Evolutionary conservation across 1,284 basidiomycete species (phyloP), one percentile per base, ranked within the genome.

Genomic region (Anthracocystis setariae): DNA sequence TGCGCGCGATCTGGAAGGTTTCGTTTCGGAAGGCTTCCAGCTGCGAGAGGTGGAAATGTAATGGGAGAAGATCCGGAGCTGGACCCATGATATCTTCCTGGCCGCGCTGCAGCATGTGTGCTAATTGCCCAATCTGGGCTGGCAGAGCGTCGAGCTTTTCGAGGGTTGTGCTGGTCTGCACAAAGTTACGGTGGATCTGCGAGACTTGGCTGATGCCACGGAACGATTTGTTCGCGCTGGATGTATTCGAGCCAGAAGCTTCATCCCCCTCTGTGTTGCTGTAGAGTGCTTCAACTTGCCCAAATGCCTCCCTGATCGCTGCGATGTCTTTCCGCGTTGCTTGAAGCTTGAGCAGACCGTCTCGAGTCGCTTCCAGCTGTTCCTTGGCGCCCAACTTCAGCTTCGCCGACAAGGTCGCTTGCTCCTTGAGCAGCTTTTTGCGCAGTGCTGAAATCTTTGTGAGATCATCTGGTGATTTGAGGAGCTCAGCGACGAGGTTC

Each of bases 351-450:
- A 90, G 86, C 57, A 98, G 87, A 0, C 93, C 95, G 62, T 94
- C 91, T 45, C 93, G 86, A 9, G 94, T 97, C 0, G 92, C 89
- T 79, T 94, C 91, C 8, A 98, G 87, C 83, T 98, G 95, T 67
- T 95, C 92, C 82, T 92, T 94, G 60, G 96, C 93, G 15, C 94
- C 94, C 64, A 88, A 90, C 79, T 94, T 92, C 45, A 98, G 88
- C 78, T 95, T 89, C 5, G 92, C 90, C 79, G 96, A 93, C 68
- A 98, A 92, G n/a, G 92, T 91, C 0, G 92, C 89, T 84, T 96
- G 95, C 85, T 98, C 95, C 84, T 95, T 96, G 84, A 94, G 90
- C 25, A 98, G 87, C 83, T 96, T 96, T 86, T 94, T 95, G 65
- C 93, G 89, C 78, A 93, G 92, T 1, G 92, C 89, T 3, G 88